Percentiles rank a stretch among this genome's conserved stretches.
phyloP scores from a whole-genome alignment of 306 rosid genomes.

The Canavalia ensiformis region DNA sequence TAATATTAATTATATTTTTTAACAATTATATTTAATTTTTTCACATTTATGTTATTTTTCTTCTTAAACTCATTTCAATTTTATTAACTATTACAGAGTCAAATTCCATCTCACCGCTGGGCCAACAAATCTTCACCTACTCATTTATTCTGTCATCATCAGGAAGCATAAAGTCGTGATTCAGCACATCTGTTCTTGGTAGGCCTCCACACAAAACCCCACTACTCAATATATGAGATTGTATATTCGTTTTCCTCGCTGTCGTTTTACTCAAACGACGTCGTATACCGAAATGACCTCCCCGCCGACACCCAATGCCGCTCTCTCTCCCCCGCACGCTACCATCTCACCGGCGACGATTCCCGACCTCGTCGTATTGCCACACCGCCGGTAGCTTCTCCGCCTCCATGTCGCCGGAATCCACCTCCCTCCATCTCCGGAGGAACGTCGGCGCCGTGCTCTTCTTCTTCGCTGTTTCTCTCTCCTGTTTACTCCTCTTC shows the following conservation, averaged over 20 bases:
- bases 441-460: constrained; percentile 47
- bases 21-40: no score
- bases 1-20: no score
- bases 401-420: constrained; percentile 47
- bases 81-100: no score
- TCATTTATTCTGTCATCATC: no score
- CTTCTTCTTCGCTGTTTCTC: constrained; percentile 56
- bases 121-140: not conserved
- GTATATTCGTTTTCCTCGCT: not conserved
- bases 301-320: constrained; percentile 32
- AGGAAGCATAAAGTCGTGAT: no score
- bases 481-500: constrained; percentile 61
- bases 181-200: no score
- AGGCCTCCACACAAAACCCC: no score
- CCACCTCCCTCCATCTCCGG: constrained; percentile 37
- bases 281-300: constrained; percentile 44
- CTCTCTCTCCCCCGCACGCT: constrained; percentile 25
- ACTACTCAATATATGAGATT: not conserved
- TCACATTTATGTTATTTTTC: no score
- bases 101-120: no score
- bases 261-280: constrained; percentile 24
- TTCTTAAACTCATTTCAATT: no score
- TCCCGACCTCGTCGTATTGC: constrained; percentile 7
- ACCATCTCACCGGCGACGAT: constrained; percentile 45
- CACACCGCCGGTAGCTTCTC: constrained; percentile 19